These are phyloP conservation scores for Acacia concinna DNA, from an alignment of 331 rosid genomes.

Conservation along the genomic window DNA sequence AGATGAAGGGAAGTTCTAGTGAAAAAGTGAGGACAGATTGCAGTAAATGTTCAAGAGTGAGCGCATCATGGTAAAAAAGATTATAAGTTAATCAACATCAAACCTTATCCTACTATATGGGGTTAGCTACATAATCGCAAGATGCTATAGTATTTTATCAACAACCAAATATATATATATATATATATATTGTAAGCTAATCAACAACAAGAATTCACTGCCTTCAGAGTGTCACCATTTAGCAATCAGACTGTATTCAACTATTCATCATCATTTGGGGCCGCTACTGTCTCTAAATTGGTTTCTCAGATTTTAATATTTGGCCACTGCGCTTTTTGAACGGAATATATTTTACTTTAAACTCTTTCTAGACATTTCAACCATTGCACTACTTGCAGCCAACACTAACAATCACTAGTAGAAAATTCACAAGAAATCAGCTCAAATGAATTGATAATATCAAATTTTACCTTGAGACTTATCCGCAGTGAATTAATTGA, in stretches of 20 bases:
- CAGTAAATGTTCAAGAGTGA: background rate
- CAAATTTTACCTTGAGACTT: conserved; percentile 79
- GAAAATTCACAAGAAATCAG: conserved; percentile 24
- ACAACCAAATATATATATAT: background rate
- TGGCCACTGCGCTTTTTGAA: background rate
- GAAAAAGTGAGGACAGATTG: conserved; percentile 21
- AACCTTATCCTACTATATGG: background rate
- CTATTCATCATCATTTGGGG: background rate
- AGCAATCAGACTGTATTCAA: background rate
- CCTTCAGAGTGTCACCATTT: background rate
- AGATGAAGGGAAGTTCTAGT: conserved; percentile 28
- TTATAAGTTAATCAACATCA: background rate
- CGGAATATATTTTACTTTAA: background rate
- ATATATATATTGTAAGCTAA: background rate
- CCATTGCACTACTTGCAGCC: background rate
- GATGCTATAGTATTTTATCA: background rate
- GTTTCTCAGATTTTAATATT: background rate
- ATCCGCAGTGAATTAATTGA: conserved; percentile 92
- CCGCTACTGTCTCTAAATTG: background rate
- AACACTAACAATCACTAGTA: background rate
- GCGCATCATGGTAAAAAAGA: background rate
- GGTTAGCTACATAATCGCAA: background rate
- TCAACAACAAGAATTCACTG: conserved; percentile 10
- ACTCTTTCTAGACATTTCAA: background rate
- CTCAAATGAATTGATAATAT: background rate